Percentiles rank a stretch among this genome's conserved stretches.
These are phyloP conservation scores for barley (Hordeum vulgare) DNA, from an alignment of 176 grass and related monocot species.

Conservation along the genomic window MorexV3_pseudomolecules_assembly NC_058520.1:420789894-420790393, in stretches of 20 bases:
- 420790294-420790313: too few species aligned
- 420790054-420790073: slow-evolving; percentile 93
- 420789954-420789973: too few species aligned
- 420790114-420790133: slow-evolving; percentile 49
- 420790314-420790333: too few species aligned
- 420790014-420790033: slow-evolving; percentile 41
- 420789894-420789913: too few species aligned
- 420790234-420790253: background rate
- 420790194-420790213: slow-evolving; percentile 92
- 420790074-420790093: slow-evolving; percentile 66
- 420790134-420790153: slow-evolving; percentile 78
- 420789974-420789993: too few species aligned
- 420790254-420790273: background rate
- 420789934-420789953: too few species aligned
- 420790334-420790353: too few species aligned
- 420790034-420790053: slow-evolving; percentile 62
- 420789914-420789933: too few species aligned
- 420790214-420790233: slow-evolving; percentile 90
- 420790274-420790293: background rate
- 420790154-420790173: slow-evolving; percentile 61
- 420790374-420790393: background rate
- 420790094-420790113: slow-evolving; percentile 41
- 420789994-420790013: too few species aligned
- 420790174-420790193: slow-evolving; percentile 75
- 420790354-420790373: too few species aligned